Evolutionary conservation across 257 asterid genomes (phyloP), one percentile per base, ranked within the genome.

Genomic region (Gentiana straminea): DNA sequence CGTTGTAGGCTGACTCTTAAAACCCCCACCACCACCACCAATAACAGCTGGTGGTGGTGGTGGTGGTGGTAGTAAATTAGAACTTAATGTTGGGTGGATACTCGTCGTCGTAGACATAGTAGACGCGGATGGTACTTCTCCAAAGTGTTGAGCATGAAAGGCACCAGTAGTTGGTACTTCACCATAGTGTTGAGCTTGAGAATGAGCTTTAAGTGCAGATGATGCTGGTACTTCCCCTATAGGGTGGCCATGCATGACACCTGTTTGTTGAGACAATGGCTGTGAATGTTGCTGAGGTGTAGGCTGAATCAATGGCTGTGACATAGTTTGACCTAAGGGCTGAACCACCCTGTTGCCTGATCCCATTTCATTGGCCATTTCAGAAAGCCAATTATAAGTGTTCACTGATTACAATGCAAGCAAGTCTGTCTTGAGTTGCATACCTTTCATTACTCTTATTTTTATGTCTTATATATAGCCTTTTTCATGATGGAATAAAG

Each of bases 401-500:
- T 24, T 24, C 0, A 24, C 24, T 41, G 38, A 34, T 5, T 32
- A 55, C 59, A 33, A 51, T 49, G 46, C 9, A 52, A 33, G 24
- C 24, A 24, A 24, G 24, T 24, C 24, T 24, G 24, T 24, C 24
- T 24, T 24, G 24, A 24, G 24, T 51, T 59, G 63, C 51, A 13
- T 65, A 44, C 33, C 13, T 64, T 71, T 68, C 70, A 5, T 64
- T 47, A 15, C 44, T 52, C 59, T 60, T 60, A 59, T 58, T 71
- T 54, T 38, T 36, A 11, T 3, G 47, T 68, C 62, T 45, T 15
- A 71, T 80, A 70, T 74, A 82, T 78, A 80, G 80, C 61, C 61
- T 48, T n/a, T 48, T n/a, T 13, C 60, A 5, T 34, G 59, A 59
- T 57, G 70, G 84, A 70, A 60, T 77, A 77, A 84, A 77, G 79